phyloP scores from a whole-genome alignment of 176 grass and related monocot species.

The Bolboschoenus planiculmis region DNA sequence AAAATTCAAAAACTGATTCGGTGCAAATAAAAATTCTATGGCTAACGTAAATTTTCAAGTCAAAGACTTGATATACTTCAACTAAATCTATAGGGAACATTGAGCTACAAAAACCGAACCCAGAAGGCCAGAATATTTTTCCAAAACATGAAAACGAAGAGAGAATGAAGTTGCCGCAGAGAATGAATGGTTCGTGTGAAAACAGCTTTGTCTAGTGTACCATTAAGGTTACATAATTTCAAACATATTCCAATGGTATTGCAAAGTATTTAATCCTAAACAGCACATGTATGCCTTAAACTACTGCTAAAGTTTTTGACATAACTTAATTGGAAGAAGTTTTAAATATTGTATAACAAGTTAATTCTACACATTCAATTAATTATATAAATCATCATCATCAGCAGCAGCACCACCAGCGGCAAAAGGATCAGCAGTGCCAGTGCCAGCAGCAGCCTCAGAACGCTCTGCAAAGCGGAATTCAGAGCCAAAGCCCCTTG shows the following conservation, averaged over 20 bases:
- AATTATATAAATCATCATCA: constrained; percentile 60
- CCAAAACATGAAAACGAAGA: background rate
- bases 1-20: too few species aligned
- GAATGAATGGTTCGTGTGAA: background rate
- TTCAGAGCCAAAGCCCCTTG: constrained; percentile 45
- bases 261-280: background rate
- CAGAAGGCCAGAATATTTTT: too few species aligned
- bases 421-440: constrained; percentile 24
- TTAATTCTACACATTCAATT: constrained; percentile 19
- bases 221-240: background rate
- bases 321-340: background rate
- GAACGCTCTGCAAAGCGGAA: constrained; percentile 38
- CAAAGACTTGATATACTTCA: too few species aligned
- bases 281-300: background rate
- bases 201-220: background rate
- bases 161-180: background rate
- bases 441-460: constrained; percentile 1
- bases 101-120: too few species aligned
- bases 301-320: background rate
- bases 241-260: background rate
- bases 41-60: too few species aligned
- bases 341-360: background rate
- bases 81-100: too few species aligned
- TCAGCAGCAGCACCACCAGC: constrained; percentile 18
- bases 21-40: too few species aligned